Evolutionary conservation across 78 protist genomes (phyloP).

Genomic region (Dictyostelium brefeldianum): DNA sequence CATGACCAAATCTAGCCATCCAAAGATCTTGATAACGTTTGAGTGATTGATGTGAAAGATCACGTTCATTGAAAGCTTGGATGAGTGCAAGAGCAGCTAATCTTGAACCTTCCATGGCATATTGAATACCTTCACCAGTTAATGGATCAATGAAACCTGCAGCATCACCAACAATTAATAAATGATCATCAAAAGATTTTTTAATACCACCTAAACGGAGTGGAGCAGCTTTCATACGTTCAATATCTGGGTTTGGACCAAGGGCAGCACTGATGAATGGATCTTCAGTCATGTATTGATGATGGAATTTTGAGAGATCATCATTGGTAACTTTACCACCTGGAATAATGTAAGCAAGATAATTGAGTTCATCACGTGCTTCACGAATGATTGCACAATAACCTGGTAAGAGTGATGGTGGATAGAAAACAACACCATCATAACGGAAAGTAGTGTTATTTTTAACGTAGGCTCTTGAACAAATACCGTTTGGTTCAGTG

Average conservation of each 20-base stretch:
- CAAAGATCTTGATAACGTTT: slow-evolving; percentile 78
- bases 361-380: slow-evolving; percentile 85
- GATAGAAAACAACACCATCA: slow-evolving; percentile 88
- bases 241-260: slow-evolving; percentile 83
- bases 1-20: slow-evolving; percentile 83
- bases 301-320: slow-evolving; percentile 60
- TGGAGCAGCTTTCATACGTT: slow-evolving; percentile 83
- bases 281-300: slow-evolving; percentile 74
- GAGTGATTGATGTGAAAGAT: slow-evolving; percentile 67
- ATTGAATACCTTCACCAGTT: slow-evolving; percentile 87
- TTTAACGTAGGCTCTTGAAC: slow-evolving; percentile 87
- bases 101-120: slow-evolving; percentile 82
- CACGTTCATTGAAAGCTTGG: slow-evolving; percentile 71
- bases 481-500: slow-evolving; percentile 84
- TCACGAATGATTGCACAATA: slow-evolving; percentile 82
- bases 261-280: slow-evolving; percentile 77
- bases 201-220: slow-evolving; percentile 85
- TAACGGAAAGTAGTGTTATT: slow-evolving; percentile 75
- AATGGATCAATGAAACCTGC: slow-evolving; percentile 87
- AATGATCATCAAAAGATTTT: slow-evolving; percentile 72
- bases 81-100: slow-evolving; percentile 59
- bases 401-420: slow-evolving; percentile 81
- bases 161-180: slow-evolving; percentile 85
- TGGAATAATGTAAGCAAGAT: slow-evolving; percentile 81
- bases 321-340: slow-evolving; percentile 80